Conservation (phyloP, 1,284 basidiomycete genomes). For the Spongispora temasekensis region DNA sequence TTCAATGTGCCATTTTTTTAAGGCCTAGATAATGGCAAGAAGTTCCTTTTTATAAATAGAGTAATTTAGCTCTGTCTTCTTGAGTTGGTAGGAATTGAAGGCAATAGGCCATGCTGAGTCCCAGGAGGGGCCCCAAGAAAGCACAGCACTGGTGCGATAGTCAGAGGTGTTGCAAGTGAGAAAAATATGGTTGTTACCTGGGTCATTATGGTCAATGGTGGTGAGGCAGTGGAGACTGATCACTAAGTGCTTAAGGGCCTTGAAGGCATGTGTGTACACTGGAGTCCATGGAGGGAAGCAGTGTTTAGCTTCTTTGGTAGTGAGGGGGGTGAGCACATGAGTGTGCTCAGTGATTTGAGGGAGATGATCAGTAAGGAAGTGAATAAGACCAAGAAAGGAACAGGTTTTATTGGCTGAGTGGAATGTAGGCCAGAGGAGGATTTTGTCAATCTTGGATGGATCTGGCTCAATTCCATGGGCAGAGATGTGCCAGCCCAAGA, state of each 20-base stretch:
- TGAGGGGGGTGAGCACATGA: too few species aligned
- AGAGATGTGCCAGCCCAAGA: too few species aligned
- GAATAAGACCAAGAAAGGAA: constrained; percentile 39
- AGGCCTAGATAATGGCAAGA: background rate
- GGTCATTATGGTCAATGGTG: constrained; percentile 30
- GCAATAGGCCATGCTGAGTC: background rate
- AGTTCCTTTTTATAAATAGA: too few species aligned
- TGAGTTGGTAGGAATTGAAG: background rate
- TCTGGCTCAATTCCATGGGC: background rate
- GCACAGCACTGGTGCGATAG: background rate
- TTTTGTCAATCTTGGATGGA: constrained; percentile 35
- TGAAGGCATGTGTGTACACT: constrained; percentile 35
- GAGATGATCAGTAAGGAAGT: constrained; percentile 37
- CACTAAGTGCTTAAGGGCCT: too few species aligned
- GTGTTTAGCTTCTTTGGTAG: too few species aligned
- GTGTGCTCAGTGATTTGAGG: background rate
- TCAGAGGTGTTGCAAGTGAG: background rate
- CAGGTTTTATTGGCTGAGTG: constrained; percentile 30
- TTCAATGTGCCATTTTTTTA: background rate
- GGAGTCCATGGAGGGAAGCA: constrained; percentile 35
- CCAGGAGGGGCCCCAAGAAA: background rate
- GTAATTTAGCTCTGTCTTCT: background rate
- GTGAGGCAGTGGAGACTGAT: background rate
- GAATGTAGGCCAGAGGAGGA: too few species aligned
- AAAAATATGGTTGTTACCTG: background rate